Percentiles rank a stretch among this genome's conserved stretches.
These are phyloP conservation scores for Mortierella polycephala DNA, from an alignment of 371 early-diverging fungal genomes.

Conservation along the genomic window DNA sequence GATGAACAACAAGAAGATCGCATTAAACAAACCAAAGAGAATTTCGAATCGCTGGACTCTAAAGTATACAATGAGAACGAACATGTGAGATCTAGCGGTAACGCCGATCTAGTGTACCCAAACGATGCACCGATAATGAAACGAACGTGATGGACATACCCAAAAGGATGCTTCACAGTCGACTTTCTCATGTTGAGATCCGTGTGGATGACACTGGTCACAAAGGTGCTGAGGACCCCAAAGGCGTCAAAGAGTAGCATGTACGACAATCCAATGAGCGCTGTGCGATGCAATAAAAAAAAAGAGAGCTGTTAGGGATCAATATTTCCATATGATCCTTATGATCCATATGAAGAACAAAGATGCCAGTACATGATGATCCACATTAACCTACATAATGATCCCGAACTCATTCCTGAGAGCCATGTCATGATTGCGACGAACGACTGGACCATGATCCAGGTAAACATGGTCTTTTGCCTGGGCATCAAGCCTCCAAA, in stretches of 20 bases:
- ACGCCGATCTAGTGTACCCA: not conserved
- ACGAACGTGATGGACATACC: slow-evolving; percentile 52
- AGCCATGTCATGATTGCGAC: slow-evolving; percentile 64
- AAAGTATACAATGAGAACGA: not conserved
- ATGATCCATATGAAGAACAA: no score
- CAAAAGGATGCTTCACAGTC: slow-evolving; percentile 69
- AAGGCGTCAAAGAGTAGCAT: slow-evolving; percentile 72
- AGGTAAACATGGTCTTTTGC: slow-evolving; percentile 73
- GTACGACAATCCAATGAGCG: slow-evolving; percentile 65
- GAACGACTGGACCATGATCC: slow-evolving; percentile 60
- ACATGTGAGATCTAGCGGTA: not conserved
- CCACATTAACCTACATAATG: slow-evolving; percentile 57
- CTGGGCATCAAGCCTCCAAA: slow-evolving; percentile 61
- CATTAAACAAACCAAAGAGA: slow-evolving; percentile 67
- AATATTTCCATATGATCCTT: not conserved
- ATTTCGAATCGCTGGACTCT: slow-evolving; percentile 70
- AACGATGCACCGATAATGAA: no score
- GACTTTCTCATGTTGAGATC: slow-evolving; percentile 59
- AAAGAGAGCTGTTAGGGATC: not conserved
- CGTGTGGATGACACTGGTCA: slow-evolving; percentile 63
- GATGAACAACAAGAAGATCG: slow-evolving; percentile 70
- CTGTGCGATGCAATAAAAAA: slow-evolving; percentile 32
- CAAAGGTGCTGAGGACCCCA: slow-evolving; percentile 67
- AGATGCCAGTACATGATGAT: not conserved
- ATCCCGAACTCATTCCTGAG: slow-evolving; percentile 62